These are phyloP conservation scores for Cryptomeria japonica DNA, from an alignment of 75 land plant genomes.

Conservation along the genomic window DNA sequence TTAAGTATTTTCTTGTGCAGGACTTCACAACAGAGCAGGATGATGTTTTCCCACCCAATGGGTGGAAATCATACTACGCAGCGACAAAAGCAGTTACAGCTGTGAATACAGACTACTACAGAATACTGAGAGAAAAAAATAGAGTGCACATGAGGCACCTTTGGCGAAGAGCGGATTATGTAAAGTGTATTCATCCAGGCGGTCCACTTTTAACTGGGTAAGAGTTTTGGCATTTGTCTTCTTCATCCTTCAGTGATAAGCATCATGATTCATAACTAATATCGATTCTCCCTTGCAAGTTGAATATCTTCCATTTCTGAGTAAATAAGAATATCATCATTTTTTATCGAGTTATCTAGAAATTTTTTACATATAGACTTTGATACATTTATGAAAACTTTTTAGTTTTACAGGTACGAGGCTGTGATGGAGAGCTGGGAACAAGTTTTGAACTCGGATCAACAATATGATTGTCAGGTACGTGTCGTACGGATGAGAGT, in stretches of 20 bases:
- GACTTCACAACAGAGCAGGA: constrained; percentile 81
- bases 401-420: constrained; percentile 49
- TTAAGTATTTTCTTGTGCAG: constrained; percentile 16
- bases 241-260: neutral
- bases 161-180: constrained; percentile 90
- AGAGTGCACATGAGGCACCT: constrained; percentile 60
- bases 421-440: constrained; percentile 80
- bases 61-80: constrained; percentile 94
- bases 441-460: constrained; percentile 67
- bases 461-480: constrained; percentile 55
- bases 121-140: constrained; percentile 68
- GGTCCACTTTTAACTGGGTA: constrained; percentile 83
- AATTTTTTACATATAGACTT: constrained; percentile 11
- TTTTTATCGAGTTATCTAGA: neutral
- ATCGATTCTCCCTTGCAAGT: neutral
- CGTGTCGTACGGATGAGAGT: constrained; percentile 71
- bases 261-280: neutral
- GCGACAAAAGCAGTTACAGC: constrained; percentile 77
- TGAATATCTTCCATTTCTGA: neutral
- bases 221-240: neutral
- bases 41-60: constrained; percentile 55
- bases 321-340: neutral
- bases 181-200: constrained; percentile 82
- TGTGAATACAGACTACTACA: constrained; percentile 69
- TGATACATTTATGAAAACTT: neutral